A percentile compares a stretch with the other conserved stretches of the same genome.
These are phyloP conservation scores for Beauveria sp. DNA, from an alignment of 2,329 filamentous ascomycete species.

Conservation along the genomic window DNA sequence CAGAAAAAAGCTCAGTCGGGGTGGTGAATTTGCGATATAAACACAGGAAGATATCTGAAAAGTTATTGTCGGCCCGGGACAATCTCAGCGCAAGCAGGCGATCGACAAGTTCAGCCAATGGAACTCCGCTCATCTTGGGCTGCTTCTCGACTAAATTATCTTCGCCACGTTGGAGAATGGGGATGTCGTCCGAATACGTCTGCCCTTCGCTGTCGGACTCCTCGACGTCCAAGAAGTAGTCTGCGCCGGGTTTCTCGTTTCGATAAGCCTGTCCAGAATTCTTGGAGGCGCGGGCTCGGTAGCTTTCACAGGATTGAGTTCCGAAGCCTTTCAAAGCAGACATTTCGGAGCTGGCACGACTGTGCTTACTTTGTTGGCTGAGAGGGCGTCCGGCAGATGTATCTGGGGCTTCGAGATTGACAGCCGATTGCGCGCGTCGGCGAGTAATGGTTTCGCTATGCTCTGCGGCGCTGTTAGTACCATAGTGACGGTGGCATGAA, in stretches of 20 bases:
- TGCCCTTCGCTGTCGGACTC: slow-evolving; percentile 63
- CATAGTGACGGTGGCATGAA: not conserved
- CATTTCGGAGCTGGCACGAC: slow-evolving; percentile 64
- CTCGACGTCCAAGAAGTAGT: slow-evolving; percentile 59
- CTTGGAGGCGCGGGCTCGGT: slow-evolving; percentile 24
- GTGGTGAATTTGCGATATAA: slow-evolving; percentile 90
- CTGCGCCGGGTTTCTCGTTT: slow-evolving; percentile 38
- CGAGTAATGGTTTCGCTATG: slow-evolving; percentile 38
- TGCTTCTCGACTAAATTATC: slow-evolving; percentile 48
- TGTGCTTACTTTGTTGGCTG: slow-evolving; percentile 58
- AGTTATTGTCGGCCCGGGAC: slow-evolving; percentile 83
- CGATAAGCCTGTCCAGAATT: slow-evolving; percentile 38
- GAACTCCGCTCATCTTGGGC: slow-evolving; percentile 43
- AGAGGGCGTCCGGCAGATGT: slow-evolving; percentile 42
- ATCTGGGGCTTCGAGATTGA: slow-evolving; percentile 52
- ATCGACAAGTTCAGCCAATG: slow-evolving; percentile 71
- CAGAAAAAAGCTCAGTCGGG: slow-evolving; percentile 67
- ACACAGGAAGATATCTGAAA: slow-evolving; percentile 80
- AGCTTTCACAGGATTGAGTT: slow-evolving; percentile 35
- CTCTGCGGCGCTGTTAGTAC: slow-evolving; percentile 22
- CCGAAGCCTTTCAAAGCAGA: slow-evolving; percentile 50
- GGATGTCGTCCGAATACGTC: slow-evolving; percentile 58
- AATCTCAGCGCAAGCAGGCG: slow-evolving; percentile 75
- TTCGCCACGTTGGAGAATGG: slow-evolving; percentile 58
- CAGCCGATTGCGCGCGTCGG: slow-evolving; percentile 53